Evolutionary conservation across 257 asterid genomes (phyloP).

Genomic region (Capsicum pubescens): DNA sequence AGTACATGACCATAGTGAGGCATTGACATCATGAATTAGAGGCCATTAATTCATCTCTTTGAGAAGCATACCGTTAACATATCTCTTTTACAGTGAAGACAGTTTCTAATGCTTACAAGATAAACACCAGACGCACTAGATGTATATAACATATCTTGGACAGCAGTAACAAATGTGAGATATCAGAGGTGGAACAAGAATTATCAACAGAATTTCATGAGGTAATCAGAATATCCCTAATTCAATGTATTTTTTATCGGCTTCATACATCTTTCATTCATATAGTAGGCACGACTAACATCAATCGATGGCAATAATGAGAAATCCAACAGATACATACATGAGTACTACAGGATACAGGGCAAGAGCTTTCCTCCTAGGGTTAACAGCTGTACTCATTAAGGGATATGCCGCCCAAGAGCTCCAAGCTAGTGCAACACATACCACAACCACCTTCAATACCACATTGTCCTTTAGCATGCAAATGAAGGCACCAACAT

Average conservation of each 20-base stretch:
- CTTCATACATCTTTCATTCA: not conserved
- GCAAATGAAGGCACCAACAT: slow-evolving; percentile 81
- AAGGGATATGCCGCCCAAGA: slow-evolving; percentile 99
- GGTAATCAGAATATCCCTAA: not conserved
- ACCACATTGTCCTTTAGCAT: slow-evolving; percentile 79
- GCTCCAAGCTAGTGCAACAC: slow-evolving; percentile 87
- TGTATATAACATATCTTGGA: not conserved
- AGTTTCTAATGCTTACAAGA: not conserved
- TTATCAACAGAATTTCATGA: not conserved
- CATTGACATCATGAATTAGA: not conserved
- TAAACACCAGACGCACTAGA: not conserved
- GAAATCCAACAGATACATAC: slow-evolving; percentile 92
- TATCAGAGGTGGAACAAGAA: not conserved
- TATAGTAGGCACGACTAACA: not conserved
- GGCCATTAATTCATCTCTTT: not conserved
- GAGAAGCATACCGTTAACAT: not conserved
- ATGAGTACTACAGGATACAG: slow-evolving; percentile 90
- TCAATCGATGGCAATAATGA: slow-evolving; percentile 88
- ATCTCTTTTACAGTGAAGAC: not conserved
- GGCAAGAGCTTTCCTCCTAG: slow-evolving; percentile 94
- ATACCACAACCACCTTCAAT: slow-evolving; percentile 73
- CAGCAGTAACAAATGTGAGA: not conserved
- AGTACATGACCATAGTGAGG: no score
- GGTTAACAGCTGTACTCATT: slow-evolving; percentile 93
- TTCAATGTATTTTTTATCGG: not conserved